phyloP scores from a whole-genome alignment of 345 rosid species.

The Citropsis articulata region DNA sequence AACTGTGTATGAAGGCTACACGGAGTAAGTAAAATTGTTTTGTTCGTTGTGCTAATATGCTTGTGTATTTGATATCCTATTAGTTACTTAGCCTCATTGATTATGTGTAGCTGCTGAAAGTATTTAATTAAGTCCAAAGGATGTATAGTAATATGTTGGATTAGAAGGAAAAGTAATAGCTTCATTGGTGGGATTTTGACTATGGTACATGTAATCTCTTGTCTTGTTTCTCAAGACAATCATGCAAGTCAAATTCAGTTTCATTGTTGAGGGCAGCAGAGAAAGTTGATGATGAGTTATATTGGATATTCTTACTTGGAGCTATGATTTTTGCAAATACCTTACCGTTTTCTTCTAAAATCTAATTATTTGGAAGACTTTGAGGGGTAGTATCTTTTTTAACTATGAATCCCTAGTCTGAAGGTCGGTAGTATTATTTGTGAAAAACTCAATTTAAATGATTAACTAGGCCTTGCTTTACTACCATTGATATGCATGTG shows the following conservation, averaged over 20 bases:
- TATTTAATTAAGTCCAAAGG: not conserved
- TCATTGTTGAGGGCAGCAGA: not conserved
- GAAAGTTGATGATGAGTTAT: not conserved
- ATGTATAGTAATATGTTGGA: not conserved
- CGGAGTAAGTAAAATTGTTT: conserved; percentile 49
- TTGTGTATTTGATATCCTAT: not conserved
- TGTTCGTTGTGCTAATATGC: not conserved
- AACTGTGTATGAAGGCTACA: conserved; percentile 70
- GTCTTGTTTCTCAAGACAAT: too few species aligned
- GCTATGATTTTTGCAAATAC: not conserved
- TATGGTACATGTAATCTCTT: not conserved
- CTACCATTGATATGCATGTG: not conserved
- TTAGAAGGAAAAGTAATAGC: not conserved
- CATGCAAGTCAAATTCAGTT: not conserved
- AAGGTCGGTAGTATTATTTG: not conserved
- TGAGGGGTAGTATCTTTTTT: not conserved
- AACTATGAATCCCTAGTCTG: not conserved
- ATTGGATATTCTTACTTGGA: not conserved
- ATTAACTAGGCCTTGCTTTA: not conserved
- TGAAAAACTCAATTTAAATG: not conserved
- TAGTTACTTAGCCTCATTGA: not conserved
- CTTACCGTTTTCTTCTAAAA: not conserved
- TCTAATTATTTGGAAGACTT: not conserved
- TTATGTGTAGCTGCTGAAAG: not conserved
- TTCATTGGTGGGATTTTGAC: not conserved